phyloP scores from a whole-genome alignment of 2,329 filamentous ascomycete species.

The Ophiostoma montium region DNA sequence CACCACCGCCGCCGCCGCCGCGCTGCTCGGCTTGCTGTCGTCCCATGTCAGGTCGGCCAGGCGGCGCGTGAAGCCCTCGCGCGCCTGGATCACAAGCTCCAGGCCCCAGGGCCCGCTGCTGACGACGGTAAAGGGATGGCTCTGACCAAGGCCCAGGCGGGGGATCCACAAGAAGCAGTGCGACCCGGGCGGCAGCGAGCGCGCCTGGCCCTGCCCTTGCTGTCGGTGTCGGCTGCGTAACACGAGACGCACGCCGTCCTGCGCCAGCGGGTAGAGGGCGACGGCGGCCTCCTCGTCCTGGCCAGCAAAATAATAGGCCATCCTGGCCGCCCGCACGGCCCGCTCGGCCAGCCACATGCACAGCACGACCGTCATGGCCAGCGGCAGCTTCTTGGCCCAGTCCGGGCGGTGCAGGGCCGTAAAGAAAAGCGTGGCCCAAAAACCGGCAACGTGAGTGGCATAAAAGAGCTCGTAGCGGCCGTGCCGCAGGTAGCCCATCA shows the following conservation, averaged over 20 bases:
- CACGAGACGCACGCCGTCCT: constrained; percentile 29
- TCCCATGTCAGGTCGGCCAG: constrained; percentile 34
- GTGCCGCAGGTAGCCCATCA: constrained; percentile 19
- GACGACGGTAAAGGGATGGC: constrained; percentile 46
- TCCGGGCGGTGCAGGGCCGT: constrained; percentile 30
- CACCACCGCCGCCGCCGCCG: constrained; percentile 13
- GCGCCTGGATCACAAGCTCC: constrained; percentile 38
- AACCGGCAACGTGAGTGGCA: constrained; percentile 27
- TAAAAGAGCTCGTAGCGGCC: constrained; percentile 34
- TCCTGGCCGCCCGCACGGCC: constrained; percentile 23
- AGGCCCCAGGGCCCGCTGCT: constrained; percentile 25
- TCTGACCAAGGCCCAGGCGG: constrained; percentile 34
- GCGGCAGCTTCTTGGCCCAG: constrained; percentile 23
- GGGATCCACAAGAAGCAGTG: constrained; percentile 49
- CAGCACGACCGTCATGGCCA: constrained; percentile 25
- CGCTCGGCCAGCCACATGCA: constrained; percentile 32
- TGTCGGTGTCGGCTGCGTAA: constrained; percentile 27
- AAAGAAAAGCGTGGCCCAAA: constrained; percentile 25
- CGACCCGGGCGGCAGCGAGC: constrained; percentile 30
- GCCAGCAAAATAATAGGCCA: constrained; percentile 15
- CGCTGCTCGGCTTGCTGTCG: too few relatives aligned
- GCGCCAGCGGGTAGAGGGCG: constrained; percentile 27
- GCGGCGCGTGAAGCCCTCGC: constrained; percentile 38
- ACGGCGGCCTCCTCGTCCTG: constrained; percentile 22
- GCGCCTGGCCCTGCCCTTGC: too few relatives aligned